Base-by-base conservation (phyloP, 2,329 filamentous ascomycete species). In the Colletotrichum cereale region DNA sequence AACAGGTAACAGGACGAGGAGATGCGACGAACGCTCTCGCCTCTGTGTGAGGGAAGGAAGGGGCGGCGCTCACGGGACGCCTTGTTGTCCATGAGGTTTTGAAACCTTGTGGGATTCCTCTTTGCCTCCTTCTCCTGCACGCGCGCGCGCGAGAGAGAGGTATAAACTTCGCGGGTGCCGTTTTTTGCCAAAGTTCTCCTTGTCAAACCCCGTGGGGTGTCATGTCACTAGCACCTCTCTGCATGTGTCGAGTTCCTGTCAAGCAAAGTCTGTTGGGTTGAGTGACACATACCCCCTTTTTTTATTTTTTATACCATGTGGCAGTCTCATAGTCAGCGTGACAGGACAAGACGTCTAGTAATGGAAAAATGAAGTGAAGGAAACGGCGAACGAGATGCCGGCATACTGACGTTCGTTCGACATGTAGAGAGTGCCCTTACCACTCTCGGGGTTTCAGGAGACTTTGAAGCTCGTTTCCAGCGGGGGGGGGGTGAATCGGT, bases 361-460 rank as follows among this genome's bases (percentile, higher is more conserved):
- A 16, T 18, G 18, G n/a, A n/a, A n/a, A n/a, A n/a, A n/a, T n/a
- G n/a, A n/a, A n/a, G n/a, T n/a, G n/a, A n/a, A n/a, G n/a, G n/a
- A 57, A 56, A 38, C 24, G 24, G 38, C 24, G 34, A 50, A 34
- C 26, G n/a, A 34, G 34, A 16, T 48, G 31, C 38, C 29, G 16
- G 47, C 42, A 68, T 47, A 34, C 65, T 68, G 64, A 63, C 65
- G 26, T 38, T n/a, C n/a, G n/a, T n/a, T n/a, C n/a, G 53, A 56
- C 53, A 64, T 58, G 65, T 65, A 71, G 58, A 65, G 56, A 48
- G 38, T 40, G n/a, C 42, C 44, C 34, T 44, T 44, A 44, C 0
- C 18, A 11, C 52, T 55, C 42, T 68, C 65, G 58, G 68, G 65
- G 68, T 71, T 71, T 71, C 68, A 68, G 3, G 24, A 38, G 55